Evolutionary conservation across 2,329 filamentous ascomycete species (phyloP).

Genomic region (Verticillium isaacii): DNA sequence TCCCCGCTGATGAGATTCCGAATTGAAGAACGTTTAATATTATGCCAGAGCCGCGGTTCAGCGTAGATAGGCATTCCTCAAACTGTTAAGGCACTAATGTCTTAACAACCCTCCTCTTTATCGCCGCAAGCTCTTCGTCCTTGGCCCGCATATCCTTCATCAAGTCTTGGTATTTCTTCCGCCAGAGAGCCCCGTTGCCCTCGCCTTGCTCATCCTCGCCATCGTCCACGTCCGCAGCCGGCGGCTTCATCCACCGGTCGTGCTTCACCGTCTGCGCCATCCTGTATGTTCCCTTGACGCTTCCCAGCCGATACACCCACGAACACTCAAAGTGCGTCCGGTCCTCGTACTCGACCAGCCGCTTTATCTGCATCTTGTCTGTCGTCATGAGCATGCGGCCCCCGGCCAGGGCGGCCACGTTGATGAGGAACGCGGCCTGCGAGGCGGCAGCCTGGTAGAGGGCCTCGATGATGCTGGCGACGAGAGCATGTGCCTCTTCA

Average conservation of each 20-base stretch:
- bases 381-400: slow-evolving; percentile 44
- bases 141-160: slow-evolving; percentile 1
- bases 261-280: slow-evolving; percentile 45
- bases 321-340: slow-evolving; percentile 43
- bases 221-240: slow-evolving; percentile 17
- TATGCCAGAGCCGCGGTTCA: not conserved
- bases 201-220: slow-evolving; percentile 9
- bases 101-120: not conserved
- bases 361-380: slow-evolving; percentile 33
- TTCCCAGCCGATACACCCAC: slow-evolving; percentile 53
- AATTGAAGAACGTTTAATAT: not conserved
- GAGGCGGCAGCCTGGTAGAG: slow-evolving; percentile 45
- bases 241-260: slow-evolving; percentile 32
- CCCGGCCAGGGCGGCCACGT: slow-evolving; percentile 52
- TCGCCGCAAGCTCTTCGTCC: not conserved
- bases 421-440: slow-evolving; percentile 54
- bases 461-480: slow-evolving; percentile 47
- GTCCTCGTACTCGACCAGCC: slow-evolving; percentile 35
- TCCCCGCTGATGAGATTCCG: not conserved
- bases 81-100: not conserved
- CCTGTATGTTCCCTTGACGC: slow-evolving; percentile 45
- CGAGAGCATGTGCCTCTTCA: slow-evolving; percentile 51
- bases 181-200: slow-evolving; percentile 6
- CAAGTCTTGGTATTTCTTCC: slow-evolving; percentile 2
- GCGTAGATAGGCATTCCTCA: not conserved